These are phyloP conservation scores for Cornus kousa DNA, from an alignment of 148 eudicot species.

Conservation along the genomic window DNA sequence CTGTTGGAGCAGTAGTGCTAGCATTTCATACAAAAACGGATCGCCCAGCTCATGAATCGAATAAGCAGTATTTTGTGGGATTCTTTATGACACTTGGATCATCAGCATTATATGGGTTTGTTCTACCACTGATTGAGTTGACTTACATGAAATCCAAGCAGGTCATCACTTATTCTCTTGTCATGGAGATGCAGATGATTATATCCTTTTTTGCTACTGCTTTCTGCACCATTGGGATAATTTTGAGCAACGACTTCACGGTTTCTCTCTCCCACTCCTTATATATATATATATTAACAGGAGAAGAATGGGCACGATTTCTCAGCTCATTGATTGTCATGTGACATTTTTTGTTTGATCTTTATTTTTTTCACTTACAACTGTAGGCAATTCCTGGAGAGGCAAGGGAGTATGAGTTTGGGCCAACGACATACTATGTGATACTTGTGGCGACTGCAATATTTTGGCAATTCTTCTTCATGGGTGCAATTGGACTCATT, in stretches of 20 bases:
- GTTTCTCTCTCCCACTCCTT: background rate
- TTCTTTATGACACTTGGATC: constrained; percentile 9
- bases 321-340: too few species aligned
- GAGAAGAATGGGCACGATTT: too few species aligned
- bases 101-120: constrained; percentile 8
- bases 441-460: background rate
- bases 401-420: background rate
- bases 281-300: too few species aligned
- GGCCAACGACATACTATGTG: background rate
- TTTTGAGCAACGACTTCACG: constrained; percentile 3
- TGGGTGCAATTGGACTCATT: constrained; percentile 7
- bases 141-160: constrained; percentile 4
- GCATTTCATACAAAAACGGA: constrained; percentile 7
- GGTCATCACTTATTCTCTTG: constrained; percentile 3
- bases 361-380: background rate
- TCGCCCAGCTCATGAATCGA: background rate
- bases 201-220: constrained; percentile 5
- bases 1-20: constrained; percentile 2
- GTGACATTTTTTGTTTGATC: background rate
- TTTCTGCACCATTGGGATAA: constrained; percentile 4
- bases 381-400: constrained; percentile 4
- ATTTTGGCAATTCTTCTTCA: constrained; percentile 6
- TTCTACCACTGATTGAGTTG: constrained; percentile 2
- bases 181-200: constrained; percentile 10
- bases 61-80: constrained; percentile 3